Percentiles rank a stretch among this genome's conserved stretches.
phyloP scores from a whole-genome alignment of 768 basidiomycete species.

The Amanita pallidorosea region DNA sequence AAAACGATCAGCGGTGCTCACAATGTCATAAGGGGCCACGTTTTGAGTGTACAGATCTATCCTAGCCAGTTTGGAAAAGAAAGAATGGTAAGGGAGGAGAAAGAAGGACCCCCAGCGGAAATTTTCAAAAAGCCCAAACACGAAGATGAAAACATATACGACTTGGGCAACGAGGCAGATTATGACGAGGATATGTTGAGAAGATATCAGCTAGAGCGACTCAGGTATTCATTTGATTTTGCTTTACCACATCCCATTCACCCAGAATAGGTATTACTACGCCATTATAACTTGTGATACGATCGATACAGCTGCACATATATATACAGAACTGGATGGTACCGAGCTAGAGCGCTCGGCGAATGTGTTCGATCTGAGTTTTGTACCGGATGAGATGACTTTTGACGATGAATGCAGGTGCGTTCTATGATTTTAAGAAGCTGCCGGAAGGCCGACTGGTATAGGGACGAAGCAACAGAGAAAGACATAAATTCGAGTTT shows the following conservation, averaged over 20 bases:
- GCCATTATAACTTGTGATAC: conserved; percentile 87
- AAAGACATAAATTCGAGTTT: conserved; percentile 42
- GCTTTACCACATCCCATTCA: conserved; percentile 1
- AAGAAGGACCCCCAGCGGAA: conserved; percentile 80
- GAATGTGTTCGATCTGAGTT: conserved; percentile 92
- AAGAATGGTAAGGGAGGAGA: conserved; percentile 78
- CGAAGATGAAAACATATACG: conserved; percentile 43
- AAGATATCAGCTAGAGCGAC: conserved; percentile 85
- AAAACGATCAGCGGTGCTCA: conserved; percentile 11
- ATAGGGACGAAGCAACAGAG: conserved; percentile 80
- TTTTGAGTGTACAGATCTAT: conserved; percentile 75
- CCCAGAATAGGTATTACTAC: conserved; percentile 73
- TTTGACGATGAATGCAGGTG: conserved; percentile 75
- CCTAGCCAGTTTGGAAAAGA: conserved; percentile 91
- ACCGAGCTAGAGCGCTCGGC: conserved; percentile 96
- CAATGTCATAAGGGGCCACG: conserved; percentile 45
- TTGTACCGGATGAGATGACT: conserved; percentile 80
- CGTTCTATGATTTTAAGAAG: background rate
- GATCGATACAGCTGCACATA: conserved; percentile 62
- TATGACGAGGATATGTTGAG: conserved; percentile 84
- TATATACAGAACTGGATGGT: conserved; percentile 81
- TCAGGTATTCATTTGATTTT: conserved; percentile 46
- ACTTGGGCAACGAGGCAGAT: conserved; percentile 61
- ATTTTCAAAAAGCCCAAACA: conserved; percentile 54
- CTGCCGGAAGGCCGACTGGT: background rate